phyloP scores from a whole-genome alignment of 2,329 filamentous ascomycete species.

The Paramyrothecium roridum region DNA sequence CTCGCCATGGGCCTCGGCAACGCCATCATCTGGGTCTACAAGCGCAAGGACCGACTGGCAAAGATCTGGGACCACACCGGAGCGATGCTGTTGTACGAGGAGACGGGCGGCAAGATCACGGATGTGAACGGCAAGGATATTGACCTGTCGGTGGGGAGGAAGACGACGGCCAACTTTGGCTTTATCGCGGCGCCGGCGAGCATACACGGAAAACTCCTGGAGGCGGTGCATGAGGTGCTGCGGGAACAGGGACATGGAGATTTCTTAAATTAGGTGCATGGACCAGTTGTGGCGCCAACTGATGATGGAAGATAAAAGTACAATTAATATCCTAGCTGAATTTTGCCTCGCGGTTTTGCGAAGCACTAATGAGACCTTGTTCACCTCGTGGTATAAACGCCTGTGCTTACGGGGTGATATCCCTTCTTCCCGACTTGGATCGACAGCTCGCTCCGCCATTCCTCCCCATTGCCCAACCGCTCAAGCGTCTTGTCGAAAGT shows the following conservation, averaged over 20 bases:
- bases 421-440: constrained; percentile 37
- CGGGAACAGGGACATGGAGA: constrained; percentile 25
- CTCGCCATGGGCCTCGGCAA: constrained; percentile 52
- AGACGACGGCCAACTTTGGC: constrained; percentile 49
- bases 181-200: constrained; percentile 50
- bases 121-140: constrained; percentile 50
- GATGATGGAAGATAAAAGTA: too few relatives aligned
- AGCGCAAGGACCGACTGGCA: constrained; percentile 39
- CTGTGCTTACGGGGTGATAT: constrained; percentile 39
- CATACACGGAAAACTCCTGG: constrained; percentile 43
- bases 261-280: constrained; percentile 9
- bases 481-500: constrained; percentile 34
- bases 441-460: constrained; percentile 36
- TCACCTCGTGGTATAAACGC: constrained; percentile 37
- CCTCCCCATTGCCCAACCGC: constrained; percentile 27
- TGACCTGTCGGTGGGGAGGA: constrained; percentile 46
- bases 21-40: constrained; percentile 56
- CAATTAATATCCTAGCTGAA: too few relatives aligned
- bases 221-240: constrained; percentile 77
- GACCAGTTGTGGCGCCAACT: too few relatives aligned
- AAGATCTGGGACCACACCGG: constrained; percentile 61
- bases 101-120: constrained; percentile 52
- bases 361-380: neutral
- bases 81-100: constrained; percentile 56
- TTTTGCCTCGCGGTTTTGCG: too few relatives aligned